Evolutionary conservation across 2,329 filamentous ascomycete genomes (phyloP).

Genomic region (Pezicula neosporulosa): DNA sequence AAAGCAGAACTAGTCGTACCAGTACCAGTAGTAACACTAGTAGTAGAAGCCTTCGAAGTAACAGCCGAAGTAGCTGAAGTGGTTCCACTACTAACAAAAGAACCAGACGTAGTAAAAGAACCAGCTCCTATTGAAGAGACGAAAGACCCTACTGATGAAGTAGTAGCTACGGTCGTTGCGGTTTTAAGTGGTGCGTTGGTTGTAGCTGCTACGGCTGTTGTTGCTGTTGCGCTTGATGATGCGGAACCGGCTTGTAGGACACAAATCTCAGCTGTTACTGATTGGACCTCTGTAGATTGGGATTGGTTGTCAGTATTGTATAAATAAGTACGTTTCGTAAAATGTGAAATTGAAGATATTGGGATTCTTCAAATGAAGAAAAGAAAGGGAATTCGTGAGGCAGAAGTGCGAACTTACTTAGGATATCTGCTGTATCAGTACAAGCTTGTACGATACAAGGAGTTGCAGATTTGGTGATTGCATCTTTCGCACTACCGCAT

Average conservation of each 20-base stretch:
- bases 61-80: slow-evolving; percentile 4
- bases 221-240: background rate
- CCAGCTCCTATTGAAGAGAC: background rate
- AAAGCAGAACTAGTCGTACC: slow-evolving; percentile 4
- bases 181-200: background rate
- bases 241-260: slow-evolving; percentile 4
- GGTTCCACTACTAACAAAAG: background rate
- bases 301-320: background rate
- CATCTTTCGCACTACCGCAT: slow-evolving; percentile 13
- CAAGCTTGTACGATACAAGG: slow-evolving; percentile 20
- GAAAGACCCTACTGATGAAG: background rate
- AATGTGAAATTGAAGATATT: no score
- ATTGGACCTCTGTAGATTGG: slow-evolving; percentile 7
- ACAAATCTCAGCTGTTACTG: slow-evolving; percentile 16
- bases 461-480: slow-evolving; percentile 14
- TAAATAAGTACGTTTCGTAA: background rate
- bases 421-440: slow-evolving; percentile 10
- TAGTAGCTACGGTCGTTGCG: background rate
- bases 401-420: slow-evolving; percentile 15
- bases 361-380: no score
- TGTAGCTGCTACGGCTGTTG: background rate
- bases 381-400: background rate
- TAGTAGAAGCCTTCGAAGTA: background rate
- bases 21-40: slow-evolving; percentile 1
- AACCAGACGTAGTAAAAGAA: slow-evolving; percentile 2